Percentiles rank a stretch among this genome's conserved stretches.
Evolutionary conservation across 2,329 filamentous ascomycete species (phyloP).

Genomic region (Zasmidium angulare): DNA sequence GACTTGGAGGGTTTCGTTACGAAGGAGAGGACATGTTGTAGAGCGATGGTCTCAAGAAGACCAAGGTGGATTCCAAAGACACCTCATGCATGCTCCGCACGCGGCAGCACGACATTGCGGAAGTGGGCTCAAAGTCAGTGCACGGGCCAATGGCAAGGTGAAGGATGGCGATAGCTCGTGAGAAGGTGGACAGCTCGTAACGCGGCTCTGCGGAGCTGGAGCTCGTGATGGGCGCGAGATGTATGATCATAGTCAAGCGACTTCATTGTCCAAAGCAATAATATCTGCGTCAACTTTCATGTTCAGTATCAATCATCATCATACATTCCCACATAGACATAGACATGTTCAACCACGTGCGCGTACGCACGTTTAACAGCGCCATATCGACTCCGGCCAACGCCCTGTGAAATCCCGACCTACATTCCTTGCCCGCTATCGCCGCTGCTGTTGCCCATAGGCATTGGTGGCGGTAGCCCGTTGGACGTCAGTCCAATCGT

Average conservation of each 20-base stretch:
- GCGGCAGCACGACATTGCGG: constrained; percentile 1
- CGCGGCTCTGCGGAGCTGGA: no score
- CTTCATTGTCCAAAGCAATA: no score
- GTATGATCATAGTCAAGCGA: no score
- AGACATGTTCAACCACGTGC: not conserved
- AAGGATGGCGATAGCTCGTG: no score
- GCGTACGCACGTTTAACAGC: constrained; percentile 13
- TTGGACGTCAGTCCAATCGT: constrained; percentile 15
- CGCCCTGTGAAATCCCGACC: not conserved
- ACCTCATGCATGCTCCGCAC: constrained; percentile 3
- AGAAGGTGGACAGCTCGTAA: no score
- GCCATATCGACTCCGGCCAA: not conserved
- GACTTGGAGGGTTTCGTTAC: not conserved
- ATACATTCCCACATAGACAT: not conserved
- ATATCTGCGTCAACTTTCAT: not conserved
- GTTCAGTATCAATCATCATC: not conserved
- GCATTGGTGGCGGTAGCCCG: constrained; percentile 24
- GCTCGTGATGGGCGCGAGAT: no score
- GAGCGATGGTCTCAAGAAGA: not conserved
- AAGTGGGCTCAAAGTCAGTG: not conserved
- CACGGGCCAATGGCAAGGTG: not conserved
- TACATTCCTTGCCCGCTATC: constrained; percentile 19
- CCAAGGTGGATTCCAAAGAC: not conserved
- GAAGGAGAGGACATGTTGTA: not conserved
- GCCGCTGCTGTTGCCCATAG: constrained; percentile 23